Base-by-base conservation (phyloP, 495 filamentous ascomycete genomes). In the Hyphodiscus hymeniophilus region DNA sequence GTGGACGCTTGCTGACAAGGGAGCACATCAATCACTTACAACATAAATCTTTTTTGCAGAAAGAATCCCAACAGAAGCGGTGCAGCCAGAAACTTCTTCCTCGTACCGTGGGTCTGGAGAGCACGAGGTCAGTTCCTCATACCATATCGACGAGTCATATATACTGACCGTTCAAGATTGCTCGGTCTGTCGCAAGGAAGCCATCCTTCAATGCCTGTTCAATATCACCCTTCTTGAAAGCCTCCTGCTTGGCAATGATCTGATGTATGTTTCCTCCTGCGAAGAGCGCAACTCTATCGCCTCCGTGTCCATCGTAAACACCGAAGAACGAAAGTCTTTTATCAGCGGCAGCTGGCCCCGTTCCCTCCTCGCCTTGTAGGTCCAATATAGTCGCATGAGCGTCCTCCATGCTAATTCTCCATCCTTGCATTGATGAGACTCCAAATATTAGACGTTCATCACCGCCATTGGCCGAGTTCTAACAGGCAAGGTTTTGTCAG, bases 401-500 rank as follows among this genome's bases (percentile, higher is more conserved):
- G 61, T 98, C 92, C 65, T 98, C 92, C 92, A 98, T 98, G 67
- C 87, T 94, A 66, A 97, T 96, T 67, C 92, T 85, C 92, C 92
- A 98, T 72, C 92, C 92, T 69, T 98, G 92, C 92, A 98, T 98
- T 66, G 87, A 87, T 55, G 94, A 97, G 51, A 98, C 79, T 57
- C 94, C 92, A 64, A 84, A 98, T 54, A 90, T 64, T 60, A 94
- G 79, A 63, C 87, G 82, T 54, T 95, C 89, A 85, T 96, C 90
- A 69, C 84, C 84, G 65, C 92, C 91, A 59, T 83, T 80, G 61
- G 81, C 80, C 49, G 92, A 97, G 64, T 79, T 70, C 92, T 98
- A 45, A n/a, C 1, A 42, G 12, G 6, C 23, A 11, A 24, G 28
- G 17, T 43, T 47, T 35, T 42, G 46, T 59, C 49, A 58, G 48